A percentile compares a stretch with the other conserved stretches of the same genome.
phyloP scores from a whole-genome alignment of 768 basidiomycete species.

The Boletus vermiculosoides region DNA sequence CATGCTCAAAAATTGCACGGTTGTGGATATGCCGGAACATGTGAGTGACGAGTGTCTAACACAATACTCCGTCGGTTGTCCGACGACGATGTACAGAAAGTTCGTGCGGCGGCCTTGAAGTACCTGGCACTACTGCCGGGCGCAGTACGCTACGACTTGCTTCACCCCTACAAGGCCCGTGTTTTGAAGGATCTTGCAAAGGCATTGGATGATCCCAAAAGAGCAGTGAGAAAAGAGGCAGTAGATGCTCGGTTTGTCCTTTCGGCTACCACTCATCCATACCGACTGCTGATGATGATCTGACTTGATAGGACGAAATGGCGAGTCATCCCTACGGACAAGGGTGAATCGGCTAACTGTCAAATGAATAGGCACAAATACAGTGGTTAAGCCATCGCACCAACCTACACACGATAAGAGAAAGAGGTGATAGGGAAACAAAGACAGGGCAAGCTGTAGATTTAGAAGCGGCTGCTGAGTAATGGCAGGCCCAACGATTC shows the following conservation, averaged over 20 bases:
- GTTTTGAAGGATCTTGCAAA: conserved; percentile 75
- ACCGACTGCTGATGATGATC: conserved; percentile 2
- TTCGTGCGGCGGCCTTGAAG: conserved; percentile 71
- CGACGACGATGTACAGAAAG: conserved; percentile 47
- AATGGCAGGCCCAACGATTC: neutral
- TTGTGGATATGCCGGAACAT: conserved; percentile 49
- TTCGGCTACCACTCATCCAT: neutral
- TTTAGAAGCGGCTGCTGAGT: neutral
- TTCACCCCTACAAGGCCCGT: conserved; percentile 74
- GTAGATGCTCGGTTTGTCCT: conserved; percentile 67
- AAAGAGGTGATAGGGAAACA: neutral
- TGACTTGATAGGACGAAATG: conserved; percentile 28
- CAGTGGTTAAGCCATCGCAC: conserved; percentile 11
- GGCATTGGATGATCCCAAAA: conserved; percentile 86
- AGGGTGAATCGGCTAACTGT: neutral
- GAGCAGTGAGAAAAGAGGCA: conserved; percentile 80
- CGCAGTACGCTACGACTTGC: conserved; percentile 74
- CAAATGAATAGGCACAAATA: conserved; percentile 29
- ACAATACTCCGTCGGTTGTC: neutral
- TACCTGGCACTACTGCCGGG: conserved; percentile 74
- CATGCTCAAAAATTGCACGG: conserved; percentile 66
- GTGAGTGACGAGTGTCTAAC: conserved; percentile 39
- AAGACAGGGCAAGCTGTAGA: neutral
- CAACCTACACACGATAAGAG: neutral
- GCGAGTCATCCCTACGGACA: conserved; percentile 5